Conservation (phyloP, 2,329 filamentous ascomycete species). For the Fusarium agapanthi region DNA sequence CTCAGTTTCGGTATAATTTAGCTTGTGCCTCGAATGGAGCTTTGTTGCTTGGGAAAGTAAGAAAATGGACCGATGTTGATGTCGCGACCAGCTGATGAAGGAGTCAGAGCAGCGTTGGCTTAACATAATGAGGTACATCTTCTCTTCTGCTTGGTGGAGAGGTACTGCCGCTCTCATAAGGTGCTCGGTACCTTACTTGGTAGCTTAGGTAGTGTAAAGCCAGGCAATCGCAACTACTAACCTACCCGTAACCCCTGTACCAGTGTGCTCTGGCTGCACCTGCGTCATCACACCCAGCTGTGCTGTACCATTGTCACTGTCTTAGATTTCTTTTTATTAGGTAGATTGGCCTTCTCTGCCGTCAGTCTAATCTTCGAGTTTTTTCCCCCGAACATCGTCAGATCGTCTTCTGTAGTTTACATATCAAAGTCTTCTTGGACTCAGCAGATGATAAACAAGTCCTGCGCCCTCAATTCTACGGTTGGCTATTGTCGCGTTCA, state of each 20-base stretch:
- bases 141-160: not conserved
- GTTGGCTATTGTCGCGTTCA: conserved; percentile 5
- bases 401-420: not conserved
- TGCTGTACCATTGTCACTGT: not conserved
- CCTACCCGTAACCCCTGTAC: conserved; percentile 18
- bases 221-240: not conserved
- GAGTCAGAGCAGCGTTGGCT: not conserved
- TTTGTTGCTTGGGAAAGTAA: conserved; percentile 4
- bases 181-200: not conserved
- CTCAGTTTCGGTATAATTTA: conserved; percentile 22
- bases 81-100: conserved; percentile 4
- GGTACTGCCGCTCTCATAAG: conserved; percentile 1
- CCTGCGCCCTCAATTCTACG: not conserved
- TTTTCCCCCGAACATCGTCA: conserved; percentile 12
- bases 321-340: conserved; percentile 19
- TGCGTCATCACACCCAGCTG: conserved; percentile 34
- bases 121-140: not conserved
- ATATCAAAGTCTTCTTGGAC: not conserved
- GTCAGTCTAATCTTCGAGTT: not conserved
- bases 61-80: conserved; percentile 4
- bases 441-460: not conserved
- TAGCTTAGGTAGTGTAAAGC: not conserved
- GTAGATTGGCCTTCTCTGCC: conserved; percentile 2
- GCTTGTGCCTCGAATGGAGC: conserved; percentile 16
- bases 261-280: conserved; percentile 25